Evolutionary conservation across 805 yeast genomes (phyloP), one percentile per base, ranked within the genome.

Genomic region (Nakazawaea ambrosiae): DNA sequence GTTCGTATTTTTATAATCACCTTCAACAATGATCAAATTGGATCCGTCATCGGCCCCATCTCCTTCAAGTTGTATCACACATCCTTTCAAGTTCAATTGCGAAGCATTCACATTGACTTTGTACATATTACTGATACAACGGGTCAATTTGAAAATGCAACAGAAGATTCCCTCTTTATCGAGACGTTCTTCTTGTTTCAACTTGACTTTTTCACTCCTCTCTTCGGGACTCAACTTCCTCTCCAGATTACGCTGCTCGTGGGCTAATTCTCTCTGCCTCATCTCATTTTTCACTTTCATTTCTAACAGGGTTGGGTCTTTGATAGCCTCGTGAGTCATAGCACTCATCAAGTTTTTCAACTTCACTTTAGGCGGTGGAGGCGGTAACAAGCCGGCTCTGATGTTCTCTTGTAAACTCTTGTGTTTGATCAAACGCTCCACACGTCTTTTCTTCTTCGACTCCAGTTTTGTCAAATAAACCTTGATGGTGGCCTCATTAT

Each of bases 241-340:
- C 6, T 58, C 73, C 34, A 68, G 67, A 55, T 92, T 92, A 14
- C 54, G 67, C 28, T 56, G 57, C 43, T 72, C 65, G 58, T 92
- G 99, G 27, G 60, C 56, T 11, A 58, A 45, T 24, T 60, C 63
- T 22, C 98, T 65, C 31, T 73, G 71, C 27, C 70, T 77, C 4
- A 87, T 81, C 43, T 89, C 92, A 18, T 63, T 56, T 31, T 73
- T 65, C 0, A 92, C 96, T 35, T 68, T 58, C 55, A 67, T 65
- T 51, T 90, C 98, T 47, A 88, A 80, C 3, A 75, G 75, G 0
- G 97, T 90, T 1, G 98, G 97, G 53, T 92, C 95, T 42, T 73
- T 67, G 33, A 89, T 81, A 5, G 92, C 86, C 41, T 85, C 94
- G 48, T 84, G 77, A 2, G 97, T 85, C 34, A 83, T 63, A 0